These are phyloP conservation scores for Didymella sp. DNA, from an alignment of 2,329 filamentous ascomycete species.

Conservation along the genomic window DNA sequence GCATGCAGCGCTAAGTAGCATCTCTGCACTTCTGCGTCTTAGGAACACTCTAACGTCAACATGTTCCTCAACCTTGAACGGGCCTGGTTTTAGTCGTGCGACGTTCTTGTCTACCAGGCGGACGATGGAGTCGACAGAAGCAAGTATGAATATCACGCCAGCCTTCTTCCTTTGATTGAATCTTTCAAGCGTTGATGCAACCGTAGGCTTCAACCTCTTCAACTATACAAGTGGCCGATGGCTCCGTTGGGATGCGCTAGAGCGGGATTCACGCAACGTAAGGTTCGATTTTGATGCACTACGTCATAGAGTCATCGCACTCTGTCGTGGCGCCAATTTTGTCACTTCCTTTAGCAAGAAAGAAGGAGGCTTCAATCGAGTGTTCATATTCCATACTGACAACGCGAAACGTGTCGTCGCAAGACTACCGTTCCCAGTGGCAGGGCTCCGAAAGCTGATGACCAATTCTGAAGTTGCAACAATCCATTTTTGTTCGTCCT, in stretches of 20 bases:
- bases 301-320: conserved; percentile 46
- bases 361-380: conserved; percentile 56
- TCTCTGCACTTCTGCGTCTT: background rate
- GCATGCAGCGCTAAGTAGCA: background rate
- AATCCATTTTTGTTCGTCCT: conserved; percentile 50
- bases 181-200: conserved; percentile 7
- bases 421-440: conserved; percentile 51
- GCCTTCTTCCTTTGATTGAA: background rate
- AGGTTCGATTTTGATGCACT: conserved; percentile 53
- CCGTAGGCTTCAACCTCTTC: conserved; percentile 27
- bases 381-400: conserved; percentile 53
- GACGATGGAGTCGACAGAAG: background rate
- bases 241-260: conserved; percentile 48
- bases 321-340: conserved; percentile 46
- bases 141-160: background rate
- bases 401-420: conserved; percentile 50
- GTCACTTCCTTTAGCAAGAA: conserved; percentile 51
- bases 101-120: background rate
- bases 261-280: conserved; percentile 49
- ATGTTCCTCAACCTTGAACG: background rate
- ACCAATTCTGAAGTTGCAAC: conserved; percentile 57
- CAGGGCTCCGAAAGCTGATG: conserved; percentile 48
- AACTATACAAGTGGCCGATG: conserved; percentile 39
- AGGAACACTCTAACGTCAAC: background rate
- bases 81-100: background rate